Percentiles rank a stretch among this genome's conserved stretches.
Evolutionary conservation across 805 yeast species (phyloP).

Genomic region (Monosporozyma unispora): DNA sequence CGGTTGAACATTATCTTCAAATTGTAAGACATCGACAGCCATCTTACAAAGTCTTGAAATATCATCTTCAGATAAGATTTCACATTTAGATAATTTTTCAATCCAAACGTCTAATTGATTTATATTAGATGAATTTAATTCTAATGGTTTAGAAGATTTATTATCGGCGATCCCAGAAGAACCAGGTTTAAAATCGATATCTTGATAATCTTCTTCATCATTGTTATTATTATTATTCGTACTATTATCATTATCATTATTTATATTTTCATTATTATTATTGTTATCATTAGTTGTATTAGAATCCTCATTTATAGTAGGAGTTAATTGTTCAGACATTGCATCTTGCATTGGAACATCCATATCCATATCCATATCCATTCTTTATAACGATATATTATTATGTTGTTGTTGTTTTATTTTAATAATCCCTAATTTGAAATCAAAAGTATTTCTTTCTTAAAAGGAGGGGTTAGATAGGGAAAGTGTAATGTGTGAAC

Average conservation of each 20-base stretch:
- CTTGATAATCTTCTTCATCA: conserved; percentile 19
- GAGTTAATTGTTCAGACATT: conserved; percentile 32
- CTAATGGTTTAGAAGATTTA: conserved; percentile 33
- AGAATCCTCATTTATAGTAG: conserved; percentile 26
- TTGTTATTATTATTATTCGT: conserved; percentile 21
- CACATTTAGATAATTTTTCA: conserved; percentile 66
- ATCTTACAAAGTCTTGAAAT: conserved; percentile 73
- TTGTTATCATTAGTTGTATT: conserved; percentile 2
- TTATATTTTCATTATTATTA: conserved; percentile 1
- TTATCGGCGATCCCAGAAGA: conserved; percentile 33
- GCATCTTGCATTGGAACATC: conserved; percentile 85
- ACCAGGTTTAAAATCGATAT: conserved; percentile 25
- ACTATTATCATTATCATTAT: conserved; percentile 10
- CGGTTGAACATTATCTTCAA: conserved; percentile 91
- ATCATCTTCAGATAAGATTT: conserved; percentile 71
- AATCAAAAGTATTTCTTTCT: too few species aligned
- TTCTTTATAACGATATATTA: background rate
- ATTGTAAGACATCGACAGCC: conserved; percentile 86
- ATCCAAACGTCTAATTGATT: conserved; percentile 84
- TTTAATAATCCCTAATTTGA: too few species aligned
- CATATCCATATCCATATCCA: conserved; percentile 61
- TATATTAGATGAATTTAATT: conserved; percentile 37
- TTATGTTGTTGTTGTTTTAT: background rate
- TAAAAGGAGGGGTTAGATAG: too few species aligned
- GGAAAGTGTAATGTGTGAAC: too few species aligned